Conservation (phyloP, 352 stramenopile species). For the Phytophthora rubi region DNA sequence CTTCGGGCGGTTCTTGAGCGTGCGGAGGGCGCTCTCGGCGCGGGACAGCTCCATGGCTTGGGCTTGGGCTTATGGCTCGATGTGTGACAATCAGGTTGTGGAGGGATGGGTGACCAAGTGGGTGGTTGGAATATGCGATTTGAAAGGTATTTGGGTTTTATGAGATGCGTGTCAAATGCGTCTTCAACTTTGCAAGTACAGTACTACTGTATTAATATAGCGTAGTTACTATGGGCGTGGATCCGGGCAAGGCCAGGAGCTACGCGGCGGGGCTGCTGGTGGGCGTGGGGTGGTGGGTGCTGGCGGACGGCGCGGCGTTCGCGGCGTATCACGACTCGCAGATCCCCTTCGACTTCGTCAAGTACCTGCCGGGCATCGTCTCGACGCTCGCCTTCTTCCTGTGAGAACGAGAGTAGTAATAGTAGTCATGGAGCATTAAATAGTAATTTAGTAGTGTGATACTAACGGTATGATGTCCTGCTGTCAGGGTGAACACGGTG, state of each 20-base stretch:
- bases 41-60: constrained; percentile 72
- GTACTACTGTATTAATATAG: too few relatives aligned
- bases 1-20: constrained; percentile 77
- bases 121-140: too few relatives aligned
- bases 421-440: not conserved
- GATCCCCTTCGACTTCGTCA: constrained; percentile 67
- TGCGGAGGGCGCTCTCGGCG: constrained; percentile 73
- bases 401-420: constrained; percentile 30
- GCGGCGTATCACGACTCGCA: constrained; percentile 52
- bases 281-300: constrained; percentile 65
- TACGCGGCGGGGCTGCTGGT: constrained; percentile 61
- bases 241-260: constrained; percentile 49
- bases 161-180: too few relatives aligned
- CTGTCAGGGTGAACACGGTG: constrained; percentile 58
- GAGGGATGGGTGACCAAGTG: too few relatives aligned
- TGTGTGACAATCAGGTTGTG: not conserved
- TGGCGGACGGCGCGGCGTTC: constrained; percentile 58
- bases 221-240: constrained; percentile 25
- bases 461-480: not conserved
- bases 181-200: constrained; percentile 3
- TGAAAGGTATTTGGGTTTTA: too few relatives aligned
- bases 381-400: constrained; percentile 68
- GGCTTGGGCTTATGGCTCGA: not conserved
- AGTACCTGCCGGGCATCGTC: constrained; percentile 62
- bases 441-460: not conserved